Conservation (phyloP, 352 stramenopile species). For the Phytophthora agathidicida region DNA sequence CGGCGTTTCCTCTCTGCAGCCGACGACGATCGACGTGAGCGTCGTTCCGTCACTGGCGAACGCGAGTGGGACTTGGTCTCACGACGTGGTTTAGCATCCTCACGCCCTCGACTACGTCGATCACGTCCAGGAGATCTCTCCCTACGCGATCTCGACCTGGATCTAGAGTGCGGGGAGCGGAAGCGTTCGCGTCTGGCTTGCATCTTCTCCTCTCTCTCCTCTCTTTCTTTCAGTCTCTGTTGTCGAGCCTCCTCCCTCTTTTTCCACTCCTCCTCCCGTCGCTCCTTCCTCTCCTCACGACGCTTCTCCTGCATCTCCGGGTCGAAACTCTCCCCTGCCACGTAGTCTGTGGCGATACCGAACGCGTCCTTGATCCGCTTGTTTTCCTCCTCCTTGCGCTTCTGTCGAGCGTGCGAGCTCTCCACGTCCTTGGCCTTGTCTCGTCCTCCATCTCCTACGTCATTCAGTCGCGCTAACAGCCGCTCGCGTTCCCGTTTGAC, state of each 20-base stretch:
- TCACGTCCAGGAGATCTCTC: conserved; percentile 16
- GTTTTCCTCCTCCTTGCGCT: conserved; percentile 74
- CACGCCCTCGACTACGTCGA: conserved; percentile 17
- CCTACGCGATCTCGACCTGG: conserved; percentile 31
- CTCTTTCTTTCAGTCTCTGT: conserved; percentile 41
- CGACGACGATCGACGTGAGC: conserved; percentile 16
- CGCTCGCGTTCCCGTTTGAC: conserved; percentile 59
- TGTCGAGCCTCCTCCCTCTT: conserved; percentile 51
- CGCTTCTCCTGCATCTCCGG: conserved; percentile 71
- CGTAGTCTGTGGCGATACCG: conserved; percentile 72
- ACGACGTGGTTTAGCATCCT: conserved; percentile 9
- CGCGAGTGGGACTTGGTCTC: conserved; percentile 14
- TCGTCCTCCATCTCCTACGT: background rate
- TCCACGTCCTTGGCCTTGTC: conserved; percentile 24
- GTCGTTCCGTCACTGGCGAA: conserved; percentile 4
- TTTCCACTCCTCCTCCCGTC: conserved; percentile 52
- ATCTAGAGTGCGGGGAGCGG: conserved; percentile 20
- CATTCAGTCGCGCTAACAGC: conserved; percentile 46
- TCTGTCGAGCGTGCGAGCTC: conserved; percentile 62
- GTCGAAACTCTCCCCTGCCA: conserved; percentile 81
- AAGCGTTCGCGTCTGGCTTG: conserved; percentile 37
- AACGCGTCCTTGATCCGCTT: conserved; percentile 73
- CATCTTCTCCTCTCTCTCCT: conserved; percentile 41
- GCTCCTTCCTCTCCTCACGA: conserved; percentile 53
- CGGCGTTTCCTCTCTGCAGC: conserved; percentile 21